Evolutionary conservation across 768 basidiomycete genomes (phyloP).

Genomic region (Boletus sp.): DNA sequence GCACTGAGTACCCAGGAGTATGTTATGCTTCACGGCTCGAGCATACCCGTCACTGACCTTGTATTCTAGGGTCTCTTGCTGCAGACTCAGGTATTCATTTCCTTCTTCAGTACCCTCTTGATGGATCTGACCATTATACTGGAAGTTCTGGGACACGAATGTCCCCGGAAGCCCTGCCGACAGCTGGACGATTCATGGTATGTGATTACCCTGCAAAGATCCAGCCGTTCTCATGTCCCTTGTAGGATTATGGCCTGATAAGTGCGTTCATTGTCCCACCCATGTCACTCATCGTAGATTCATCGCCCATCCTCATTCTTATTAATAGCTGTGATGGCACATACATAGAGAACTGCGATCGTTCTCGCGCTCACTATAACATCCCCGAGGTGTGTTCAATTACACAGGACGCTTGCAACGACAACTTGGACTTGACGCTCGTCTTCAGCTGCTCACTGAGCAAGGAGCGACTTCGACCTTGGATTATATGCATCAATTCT

Average conservation of each 20-base stretch:
- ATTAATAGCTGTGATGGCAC: conserved; percentile 52
- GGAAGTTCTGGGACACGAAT: conserved; percentile 71
- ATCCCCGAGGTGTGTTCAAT: conserved; percentile 38
- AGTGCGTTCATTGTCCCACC: conserved; percentile 35
- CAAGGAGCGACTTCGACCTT: conserved; percentile 60
- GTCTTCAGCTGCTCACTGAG: conserved; percentile 46
- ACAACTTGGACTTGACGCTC: not conserved
- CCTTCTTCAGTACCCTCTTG: not conserved
- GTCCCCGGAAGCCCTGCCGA: conserved; percentile 59
- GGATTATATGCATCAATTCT: conserved; percentile 58
- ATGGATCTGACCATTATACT: conserved; percentile 4
- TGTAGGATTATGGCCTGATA: conserved; percentile 66
- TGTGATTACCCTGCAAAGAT: conserved; percentile 7
- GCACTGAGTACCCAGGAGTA: conserved; percentile 68
- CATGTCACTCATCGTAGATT: not conserved
- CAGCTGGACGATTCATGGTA: conserved; percentile 78
- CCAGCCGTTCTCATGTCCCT: conserved; percentile 1
- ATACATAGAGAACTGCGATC: conserved; percentile 37
- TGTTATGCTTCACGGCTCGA: conserved; percentile 16
- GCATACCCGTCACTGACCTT: not conserved
- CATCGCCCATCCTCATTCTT: not conserved
- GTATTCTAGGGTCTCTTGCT: conserved; percentile 52
- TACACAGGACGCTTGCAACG: not conserved
- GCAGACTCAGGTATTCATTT: conserved; percentile 47
- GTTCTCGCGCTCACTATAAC: conserved; percentile 41